phyloP scores from a whole-genome alignment of 2,329 filamentous ascomycete species.

The Penicillium sp. region DNA sequence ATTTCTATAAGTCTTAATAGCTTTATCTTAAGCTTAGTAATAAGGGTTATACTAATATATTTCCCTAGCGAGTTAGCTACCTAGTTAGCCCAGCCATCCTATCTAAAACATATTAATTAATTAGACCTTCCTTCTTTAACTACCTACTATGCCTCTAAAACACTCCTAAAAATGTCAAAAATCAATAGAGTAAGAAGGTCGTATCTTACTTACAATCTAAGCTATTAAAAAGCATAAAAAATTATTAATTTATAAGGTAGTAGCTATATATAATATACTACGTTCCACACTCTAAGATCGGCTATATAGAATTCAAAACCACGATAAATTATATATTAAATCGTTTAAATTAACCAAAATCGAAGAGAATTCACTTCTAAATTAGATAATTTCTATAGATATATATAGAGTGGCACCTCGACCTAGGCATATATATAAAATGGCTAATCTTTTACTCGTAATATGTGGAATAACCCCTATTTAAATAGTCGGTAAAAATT shows the following conservation, averaged over 20 bases:
- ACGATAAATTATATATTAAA: background rate
- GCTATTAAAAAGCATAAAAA: background rate
- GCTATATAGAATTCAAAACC: background rate
- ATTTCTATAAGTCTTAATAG: too few relatives aligned
- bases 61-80: too few relatives aligned
- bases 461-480: background rate
- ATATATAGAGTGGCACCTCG: background rate
- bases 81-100: background rate
- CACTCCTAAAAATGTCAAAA: background rate
- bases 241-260: background rate
- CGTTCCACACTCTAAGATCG: background rate
- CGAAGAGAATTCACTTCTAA: too few relatives aligned
- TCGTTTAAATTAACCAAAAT: constrained; percentile 2
- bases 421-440: background rate
- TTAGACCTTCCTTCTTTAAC: background rate
- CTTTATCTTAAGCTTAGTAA: too few relatives aligned
- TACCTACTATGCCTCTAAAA: background rate
- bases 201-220: background rate
- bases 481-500: constrained; percentile 1
- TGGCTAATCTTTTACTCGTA: constrained; percentile 7
- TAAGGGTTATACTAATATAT: too few relatives aligned
- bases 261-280: background rate
- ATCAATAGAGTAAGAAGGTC: background rate
- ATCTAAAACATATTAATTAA: background rate
- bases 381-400: constrained; percentile 7